phyloP scores from a whole-genome alignment of 2,329 filamentous ascomycete species.

The Cladorrhinum sp. region DNA sequence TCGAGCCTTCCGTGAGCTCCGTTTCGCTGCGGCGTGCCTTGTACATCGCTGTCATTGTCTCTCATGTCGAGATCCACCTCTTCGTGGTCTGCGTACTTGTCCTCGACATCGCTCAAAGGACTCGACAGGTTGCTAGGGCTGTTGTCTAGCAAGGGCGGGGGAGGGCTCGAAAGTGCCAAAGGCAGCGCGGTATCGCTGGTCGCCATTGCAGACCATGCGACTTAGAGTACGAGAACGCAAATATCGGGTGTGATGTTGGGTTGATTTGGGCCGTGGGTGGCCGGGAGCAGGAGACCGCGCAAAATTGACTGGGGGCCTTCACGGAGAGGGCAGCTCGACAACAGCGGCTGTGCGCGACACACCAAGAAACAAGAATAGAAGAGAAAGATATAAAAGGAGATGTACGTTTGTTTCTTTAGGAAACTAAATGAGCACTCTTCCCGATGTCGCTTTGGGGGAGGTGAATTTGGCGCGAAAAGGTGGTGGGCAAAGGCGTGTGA shows the following conservation, averaged over 20 bases:
- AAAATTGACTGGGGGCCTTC: constrained; percentile 23
- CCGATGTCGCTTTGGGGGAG: not conserved
- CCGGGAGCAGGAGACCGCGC: constrained; percentile 19
- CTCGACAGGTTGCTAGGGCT: constrained; percentile 77
- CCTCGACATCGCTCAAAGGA: constrained; percentile 88
- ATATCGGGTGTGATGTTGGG: constrained; percentile 14
- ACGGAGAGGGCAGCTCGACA: constrained; percentile 18
- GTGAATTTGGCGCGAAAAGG: constrained; percentile 6
- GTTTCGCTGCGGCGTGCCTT: constrained; percentile 20
- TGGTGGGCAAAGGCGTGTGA: constrained; percentile 16
- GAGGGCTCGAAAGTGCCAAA: constrained; percentile 48
- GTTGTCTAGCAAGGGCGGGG: constrained; percentile 47
- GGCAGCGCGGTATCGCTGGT: constrained; percentile 48
- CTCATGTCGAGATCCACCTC: constrained; percentile 48
- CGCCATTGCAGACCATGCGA: constrained; percentile 44
- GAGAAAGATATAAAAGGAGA: constrained; percentile 5
- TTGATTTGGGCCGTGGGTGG: constrained; percentile 13
- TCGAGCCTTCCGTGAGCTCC: constrained; percentile 25
- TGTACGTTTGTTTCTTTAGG: not conserved
- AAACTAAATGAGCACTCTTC: not conserved
- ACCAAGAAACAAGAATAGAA: constrained; percentile 1
- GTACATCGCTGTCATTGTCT: constrained; percentile 14
- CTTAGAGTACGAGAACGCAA: not conserved
- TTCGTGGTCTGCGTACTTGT: constrained; percentile 69
- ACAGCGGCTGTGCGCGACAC: constrained; percentile 14